Conservation (phyloP, 805 yeast genomes). For the Candida odintsovae region DNA sequence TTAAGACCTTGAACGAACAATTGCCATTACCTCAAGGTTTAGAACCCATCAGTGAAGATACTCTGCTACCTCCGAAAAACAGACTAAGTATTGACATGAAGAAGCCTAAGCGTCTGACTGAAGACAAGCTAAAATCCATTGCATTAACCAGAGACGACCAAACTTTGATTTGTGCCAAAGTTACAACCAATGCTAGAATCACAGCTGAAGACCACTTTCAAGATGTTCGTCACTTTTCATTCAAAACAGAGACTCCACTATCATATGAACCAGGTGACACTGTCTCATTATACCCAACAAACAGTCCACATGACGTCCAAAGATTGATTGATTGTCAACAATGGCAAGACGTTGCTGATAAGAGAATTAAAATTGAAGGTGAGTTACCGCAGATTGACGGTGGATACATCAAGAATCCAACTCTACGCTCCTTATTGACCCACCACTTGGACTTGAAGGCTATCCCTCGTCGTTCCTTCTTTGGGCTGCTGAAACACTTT, state of each 20-base stretch:
- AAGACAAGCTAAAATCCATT: slow-evolving; percentile 20
- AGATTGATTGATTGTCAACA: slow-evolving; percentile 60
- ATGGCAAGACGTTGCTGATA: slow-evolving; percentile 72
- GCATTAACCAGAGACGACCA: slow-evolving; percentile 27
- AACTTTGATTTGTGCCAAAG: slow-evolving; percentile 33
- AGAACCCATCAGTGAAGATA: slow-evolving; percentile 27
- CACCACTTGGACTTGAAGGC: slow-evolving; percentile 79
- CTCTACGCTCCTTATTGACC: slow-evolving; percentile 65
- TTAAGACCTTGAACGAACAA: slow-evolving; percentile 28
- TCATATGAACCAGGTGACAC: slow-evolving; percentile 76
- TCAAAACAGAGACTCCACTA: slow-evolving; percentile 17
- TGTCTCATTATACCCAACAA: slow-evolving; percentile 67
- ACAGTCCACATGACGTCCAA: slow-evolving; percentile 59
- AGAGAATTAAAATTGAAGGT: slow-evolving; percentile 32
- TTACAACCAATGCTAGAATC: slow-evolving; percentile 50
- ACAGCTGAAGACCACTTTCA: slow-evolving; percentile 78
- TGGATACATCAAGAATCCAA: slow-evolving; percentile 54
- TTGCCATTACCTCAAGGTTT: slow-evolving; percentile 31
- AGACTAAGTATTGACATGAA: slow-evolving; percentile 23
- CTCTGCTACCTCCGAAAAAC: slow-evolving; percentile 34
- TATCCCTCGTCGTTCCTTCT: slow-evolving; percentile 81
- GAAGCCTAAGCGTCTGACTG: slow-evolving; percentile 28
- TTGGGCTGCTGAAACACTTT: slow-evolving; percentile 69
- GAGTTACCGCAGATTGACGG: slow-evolving; percentile 37
- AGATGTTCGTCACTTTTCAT: slow-evolving; percentile 65